These are phyloP conservation scores for Xylariaceae sp. DNA, from an alignment of 2,329 filamentous ascomycete genomes.

Conservation along the genomic window DNA sequence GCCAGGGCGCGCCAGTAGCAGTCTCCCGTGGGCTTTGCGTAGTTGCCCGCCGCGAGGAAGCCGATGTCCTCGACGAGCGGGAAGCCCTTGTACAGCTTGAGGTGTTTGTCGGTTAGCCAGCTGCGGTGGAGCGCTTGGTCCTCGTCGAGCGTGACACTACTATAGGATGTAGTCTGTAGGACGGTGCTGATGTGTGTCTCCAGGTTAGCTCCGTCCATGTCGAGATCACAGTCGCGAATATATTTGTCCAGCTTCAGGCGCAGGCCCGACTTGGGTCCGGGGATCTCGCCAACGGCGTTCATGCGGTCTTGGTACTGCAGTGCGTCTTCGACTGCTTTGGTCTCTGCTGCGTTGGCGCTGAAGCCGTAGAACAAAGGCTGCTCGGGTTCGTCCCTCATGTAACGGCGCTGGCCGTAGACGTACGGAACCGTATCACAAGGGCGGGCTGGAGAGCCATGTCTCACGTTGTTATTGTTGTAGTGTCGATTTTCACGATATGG, in stretches of 20 bases:
- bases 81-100: slow-evolving; percentile 32
- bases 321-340: neutral
- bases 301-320: slow-evolving; percentile 21
- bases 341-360: neutral
- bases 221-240: slow-evolving; percentile 3
- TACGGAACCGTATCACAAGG: neutral
- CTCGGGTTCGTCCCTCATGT: slow-evolving; percentile 18
- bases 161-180: slow-evolving; percentile 5
- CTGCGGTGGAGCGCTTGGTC: slow-evolving; percentile 8
- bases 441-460: neutral
- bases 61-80: slow-evolving; percentile 43
- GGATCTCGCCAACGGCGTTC: slow-evolving; percentile 9
- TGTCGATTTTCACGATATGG: neutral
- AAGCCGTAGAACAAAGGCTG: slow-evolving; percentile 16
- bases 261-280: slow-evolving; percentile 12
- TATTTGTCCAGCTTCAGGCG: slow-evolving; percentile 18
- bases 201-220: neutral
- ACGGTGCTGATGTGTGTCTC: slow-evolving; percentile 3
- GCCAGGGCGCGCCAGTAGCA: slow-evolving; percentile 44
- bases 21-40: slow-evolving; percentile 25
- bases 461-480: neutral
- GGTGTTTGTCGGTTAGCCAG: neutral
- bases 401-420: neutral
- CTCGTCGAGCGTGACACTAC: slow-evolving; percentile 16
- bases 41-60: slow-evolving; percentile 38